These are phyloP conservation scores for Fulvia fulva DNA, from an alignment of 2,329 filamentous ascomycete species.

Conservation along the genomic window DNA sequence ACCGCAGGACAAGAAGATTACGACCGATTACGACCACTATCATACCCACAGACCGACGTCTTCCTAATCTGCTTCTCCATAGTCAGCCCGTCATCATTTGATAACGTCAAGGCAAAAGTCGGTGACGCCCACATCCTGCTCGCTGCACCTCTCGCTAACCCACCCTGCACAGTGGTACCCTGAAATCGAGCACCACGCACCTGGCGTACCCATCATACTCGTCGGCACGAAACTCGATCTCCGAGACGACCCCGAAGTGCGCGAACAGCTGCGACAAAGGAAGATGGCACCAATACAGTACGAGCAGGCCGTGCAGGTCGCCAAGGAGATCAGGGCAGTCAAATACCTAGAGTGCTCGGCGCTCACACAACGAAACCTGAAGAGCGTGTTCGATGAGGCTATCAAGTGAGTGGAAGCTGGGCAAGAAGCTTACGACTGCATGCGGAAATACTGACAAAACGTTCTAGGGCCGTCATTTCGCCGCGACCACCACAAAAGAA, in stretches of 20 bases:
- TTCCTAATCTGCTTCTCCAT: slow-evolving; percentile 99
- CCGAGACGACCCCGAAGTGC: slow-evolving; percentile 78
- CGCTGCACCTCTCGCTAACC: slow-evolving; percentile 8
- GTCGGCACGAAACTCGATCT: slow-evolving; percentile 97
- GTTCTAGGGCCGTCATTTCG: slow-evolving; percentile 65
- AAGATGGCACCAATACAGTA: slow-evolving; percentile 97
- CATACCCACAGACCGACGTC: slow-evolving; percentile 96
- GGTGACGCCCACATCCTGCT: background rate
- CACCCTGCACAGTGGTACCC: slow-evolving; percentile 76
- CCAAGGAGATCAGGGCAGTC: slow-evolving; percentile 91
- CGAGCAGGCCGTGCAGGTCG: slow-evolving; percentile 81
- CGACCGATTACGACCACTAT: slow-evolving; percentile 87
- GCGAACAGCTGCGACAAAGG: slow-evolving; percentile 79
- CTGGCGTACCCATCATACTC: slow-evolving; percentile 90
- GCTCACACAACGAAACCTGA: slow-evolving; percentile 91
- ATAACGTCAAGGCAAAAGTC: slow-evolving; percentile 99
- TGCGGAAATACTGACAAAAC: slow-evolving; percentile 4
- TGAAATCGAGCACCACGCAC: slow-evolving; percentile 95
- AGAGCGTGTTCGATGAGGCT: slow-evolving; percentile 97
- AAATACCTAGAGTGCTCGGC: slow-evolving; percentile 99
- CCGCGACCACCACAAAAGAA: slow-evolving; percentile 58
- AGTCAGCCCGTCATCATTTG: slow-evolving; percentile 93
- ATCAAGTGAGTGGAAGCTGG: slow-evolving; percentile 69
- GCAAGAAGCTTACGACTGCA: background rate
- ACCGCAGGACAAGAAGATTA: slow-evolving; percentile 98